Percentiles rank a stretch among this genome's conserved stretches.
Conservation (phyloP, 768 basidiomycete genomes). For the Tubosaeta sp. region DNA sequence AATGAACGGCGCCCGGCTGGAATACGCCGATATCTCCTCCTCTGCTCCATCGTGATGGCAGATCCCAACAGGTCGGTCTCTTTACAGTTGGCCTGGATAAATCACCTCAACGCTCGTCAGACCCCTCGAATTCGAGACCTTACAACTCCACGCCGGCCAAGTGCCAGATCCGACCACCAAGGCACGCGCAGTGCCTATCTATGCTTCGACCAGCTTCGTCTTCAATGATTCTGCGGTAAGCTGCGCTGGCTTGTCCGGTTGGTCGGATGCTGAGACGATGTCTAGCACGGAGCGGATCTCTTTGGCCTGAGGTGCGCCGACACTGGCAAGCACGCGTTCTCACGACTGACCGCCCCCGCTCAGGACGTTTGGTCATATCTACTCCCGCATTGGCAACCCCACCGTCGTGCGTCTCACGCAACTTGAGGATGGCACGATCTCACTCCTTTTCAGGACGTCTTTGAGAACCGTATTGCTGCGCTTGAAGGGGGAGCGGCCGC, state of each 20-base stretch:
- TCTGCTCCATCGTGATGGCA: conserved; percentile 14
- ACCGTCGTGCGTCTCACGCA: conserved; percentile 41
- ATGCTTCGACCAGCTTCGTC: conserved; percentile 51
- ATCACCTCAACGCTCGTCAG: conserved; percentile 7
- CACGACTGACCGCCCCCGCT: background rate
- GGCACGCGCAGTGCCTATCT: conserved; percentile 62
- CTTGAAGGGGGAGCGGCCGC: conserved; percentile 63
- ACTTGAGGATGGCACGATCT: background rate
- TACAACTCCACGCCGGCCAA: conserved; percentile 62
- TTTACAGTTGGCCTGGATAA: background rate
- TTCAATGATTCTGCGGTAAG: conserved; percentile 51
- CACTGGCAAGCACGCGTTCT: background rate
- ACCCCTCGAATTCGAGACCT: conserved; percentile 54
- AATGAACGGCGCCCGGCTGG: background rate
- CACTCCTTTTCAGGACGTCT: conserved; percentile 43
- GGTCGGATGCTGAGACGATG: conserved; percentile 1
- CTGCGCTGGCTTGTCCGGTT: background rate
- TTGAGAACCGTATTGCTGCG: conserved; percentile 61
- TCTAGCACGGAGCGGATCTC: conserved; percentile 51
- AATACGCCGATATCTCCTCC: background rate
- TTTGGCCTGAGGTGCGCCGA: conserved; percentile 41
- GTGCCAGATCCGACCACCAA: conserved; percentile 48
- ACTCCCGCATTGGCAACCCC: conserved; percentile 54
- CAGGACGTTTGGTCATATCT: conserved; percentile 46
- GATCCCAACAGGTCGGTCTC: conserved; percentile 20